Conservation (phyloP, 2,329 filamentous ascomycete genomes). For the Ilyonectria sp. region DNA sequence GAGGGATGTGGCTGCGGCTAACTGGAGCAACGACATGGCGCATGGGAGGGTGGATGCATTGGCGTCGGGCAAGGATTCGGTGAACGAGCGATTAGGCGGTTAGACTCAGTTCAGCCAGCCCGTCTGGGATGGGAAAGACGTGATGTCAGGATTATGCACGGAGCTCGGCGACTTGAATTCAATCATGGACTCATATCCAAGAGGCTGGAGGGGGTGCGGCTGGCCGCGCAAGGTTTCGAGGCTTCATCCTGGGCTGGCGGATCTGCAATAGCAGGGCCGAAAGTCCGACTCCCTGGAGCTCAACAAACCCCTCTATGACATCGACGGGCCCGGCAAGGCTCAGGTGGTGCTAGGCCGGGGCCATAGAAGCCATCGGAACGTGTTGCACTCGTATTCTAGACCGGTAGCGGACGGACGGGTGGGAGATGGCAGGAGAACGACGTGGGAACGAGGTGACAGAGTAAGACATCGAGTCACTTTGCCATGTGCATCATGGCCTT, state of each 20-base stretch:
- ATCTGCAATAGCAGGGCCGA: conserved; percentile 43
- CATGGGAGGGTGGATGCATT: conserved; percentile 38
- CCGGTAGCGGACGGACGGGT: conserved; percentile 10
- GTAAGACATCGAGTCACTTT: conserved; percentile 17
- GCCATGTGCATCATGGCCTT: conserved; percentile 22
- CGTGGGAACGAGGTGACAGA: neutral
- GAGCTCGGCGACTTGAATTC: conserved; percentile 37
- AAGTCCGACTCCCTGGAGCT: conserved; percentile 36
- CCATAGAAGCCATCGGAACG: conserved; percentile 1
- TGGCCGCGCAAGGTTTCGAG: conserved; percentile 40
- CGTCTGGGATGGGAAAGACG: conserved; percentile 15
- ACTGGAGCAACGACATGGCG: conserved; percentile 44
- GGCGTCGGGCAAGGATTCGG: conserved; percentile 28
- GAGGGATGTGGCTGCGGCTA: conserved; percentile 48
- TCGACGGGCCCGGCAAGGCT: conserved; percentile 33
- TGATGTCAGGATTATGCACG: conserved; percentile 48
- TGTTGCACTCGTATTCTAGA: neutral
- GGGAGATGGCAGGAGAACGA: conserved; percentile 16
- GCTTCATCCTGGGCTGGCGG: conserved; percentile 37
- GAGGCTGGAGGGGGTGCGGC: conserved; percentile 29
- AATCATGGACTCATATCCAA: conserved; percentile 26
- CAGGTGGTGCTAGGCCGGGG: conserved; percentile 34
- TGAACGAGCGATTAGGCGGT: conserved; percentile 28
- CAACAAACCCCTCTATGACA: conserved; percentile 42
- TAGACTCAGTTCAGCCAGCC: conserved; percentile 11